phyloP scores from a whole-genome alignment of 129 eudicot species.

The Heracleum sosnowskyi region DNA sequence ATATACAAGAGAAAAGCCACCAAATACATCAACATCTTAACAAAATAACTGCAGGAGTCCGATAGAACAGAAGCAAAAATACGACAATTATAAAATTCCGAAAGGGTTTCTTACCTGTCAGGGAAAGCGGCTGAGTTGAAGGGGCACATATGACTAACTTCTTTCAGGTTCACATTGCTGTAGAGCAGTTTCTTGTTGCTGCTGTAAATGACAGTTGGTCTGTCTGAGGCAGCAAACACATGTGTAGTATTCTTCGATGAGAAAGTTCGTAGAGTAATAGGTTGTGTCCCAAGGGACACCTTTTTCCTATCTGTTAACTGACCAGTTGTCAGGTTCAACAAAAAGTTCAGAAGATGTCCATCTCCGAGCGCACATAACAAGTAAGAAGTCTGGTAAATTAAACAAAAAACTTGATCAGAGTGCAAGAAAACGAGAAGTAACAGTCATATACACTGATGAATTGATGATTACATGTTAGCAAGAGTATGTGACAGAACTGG shows the following conservation, averaged over 20 bases:
- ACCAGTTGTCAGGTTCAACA: constrained; percentile 63
- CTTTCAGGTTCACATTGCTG: constrained; percentile 93
- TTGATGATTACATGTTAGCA: background rate
- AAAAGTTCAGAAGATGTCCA: constrained; percentile 84
- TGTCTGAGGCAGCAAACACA: constrained; percentile 94
- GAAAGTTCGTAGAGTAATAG: constrained; percentile 77
- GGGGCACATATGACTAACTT: constrained; percentile 97
- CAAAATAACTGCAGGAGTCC: background rate
- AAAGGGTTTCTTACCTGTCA: constrained; percentile 48
- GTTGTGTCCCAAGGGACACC: constrained; percentile 93
- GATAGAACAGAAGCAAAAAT: background rate
- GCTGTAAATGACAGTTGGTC: constrained; percentile 95
- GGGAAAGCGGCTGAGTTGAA: constrained; percentile 97
- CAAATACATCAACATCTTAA: background rate
- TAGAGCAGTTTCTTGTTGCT: constrained; percentile 90
- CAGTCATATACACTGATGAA: background rate
- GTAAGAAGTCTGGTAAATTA: constrained; percentile 63
- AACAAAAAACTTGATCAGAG: constrained; percentile 7
- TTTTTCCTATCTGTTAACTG: constrained; percentile 77
- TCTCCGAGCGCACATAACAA: constrained; percentile 97
- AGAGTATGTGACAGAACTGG: background rate
- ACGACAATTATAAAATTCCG: background rate
- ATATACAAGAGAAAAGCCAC: background rate
- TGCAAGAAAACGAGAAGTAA: background rate
- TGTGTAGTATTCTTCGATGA: constrained; percentile 82